phyloP scores from a whole-genome alignment of 768 basidiomycete genomes.

The Leccinum olivaceopallidum region DNA sequence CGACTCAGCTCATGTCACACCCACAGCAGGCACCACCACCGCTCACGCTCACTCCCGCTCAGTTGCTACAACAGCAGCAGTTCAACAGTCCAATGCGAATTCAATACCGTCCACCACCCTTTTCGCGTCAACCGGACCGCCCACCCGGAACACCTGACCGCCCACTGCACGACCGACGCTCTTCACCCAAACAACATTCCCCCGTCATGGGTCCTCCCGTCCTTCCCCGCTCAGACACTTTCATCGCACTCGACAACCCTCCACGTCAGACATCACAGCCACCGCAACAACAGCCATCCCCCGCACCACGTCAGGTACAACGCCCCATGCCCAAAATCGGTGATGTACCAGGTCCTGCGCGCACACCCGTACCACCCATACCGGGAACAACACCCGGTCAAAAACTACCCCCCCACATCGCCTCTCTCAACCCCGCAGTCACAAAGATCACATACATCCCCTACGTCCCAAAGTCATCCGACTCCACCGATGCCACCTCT shows the following conservation, averaged over 20 bases:
- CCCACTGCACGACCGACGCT: constrained; percentile 18
- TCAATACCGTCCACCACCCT: constrained; percentile 20
- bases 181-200: constrained; percentile 32
- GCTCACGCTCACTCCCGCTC: constrained; percentile 37
- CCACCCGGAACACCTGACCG: constrained; percentile 9
- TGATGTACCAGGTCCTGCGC: constrained; percentile 9
- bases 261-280: constrained; percentile 28
- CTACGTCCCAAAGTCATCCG: constrained; percentile 19
- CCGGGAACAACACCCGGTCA: constrained; percentile 30
- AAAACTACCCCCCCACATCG: constrained; percentile 35
- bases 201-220: no score
- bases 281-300: constrained; percentile 30
- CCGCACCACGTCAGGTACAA: constrained; percentile 19
- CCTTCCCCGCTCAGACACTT: constrained; percentile 6
- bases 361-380: constrained; percentile 19
- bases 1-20: constrained; percentile 28
- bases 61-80: constrained; percentile 38
- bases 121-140: constrained; percentile 29
- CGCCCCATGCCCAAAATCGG: constrained; percentile 20
- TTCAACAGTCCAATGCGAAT: constrained; percentile 6
- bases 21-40: constrained; percentile 10
- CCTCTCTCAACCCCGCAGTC: constrained; percentile 33
- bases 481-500: constrained; percentile 16
- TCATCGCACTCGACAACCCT: constrained; percentile 25
- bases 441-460: constrained; percentile 34